Conservation (phyloP, 176 grass and related monocot species). For the Zoysia japonica region DNA sequence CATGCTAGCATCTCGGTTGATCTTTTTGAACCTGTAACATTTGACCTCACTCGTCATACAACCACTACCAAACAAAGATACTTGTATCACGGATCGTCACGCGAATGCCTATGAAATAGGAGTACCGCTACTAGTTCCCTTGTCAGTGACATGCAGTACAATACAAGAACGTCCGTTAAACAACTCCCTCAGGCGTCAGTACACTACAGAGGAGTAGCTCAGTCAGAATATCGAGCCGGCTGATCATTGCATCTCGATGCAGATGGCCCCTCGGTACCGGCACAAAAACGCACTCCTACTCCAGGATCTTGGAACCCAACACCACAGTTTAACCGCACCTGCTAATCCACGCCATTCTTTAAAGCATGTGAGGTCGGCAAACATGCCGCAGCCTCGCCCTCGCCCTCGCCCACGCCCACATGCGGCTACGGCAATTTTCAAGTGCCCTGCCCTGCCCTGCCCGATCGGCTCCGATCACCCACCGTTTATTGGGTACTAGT, state of each 20-base stretch:
- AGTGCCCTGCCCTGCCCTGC: slow-evolving; percentile 19
- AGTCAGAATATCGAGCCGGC: slow-evolving; percentile 16
- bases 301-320: slow-evolving; percentile 9
- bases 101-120: background rate
- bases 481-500: background rate
- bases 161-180: background rate
- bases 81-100: background rate
- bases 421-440: slow-evolving; percentile 22
- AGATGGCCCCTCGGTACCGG: slow-evolving; percentile 13
- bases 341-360: slow-evolving; percentile 6
- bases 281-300: slow-evolving; percentile 17
- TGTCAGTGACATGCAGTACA: background rate
- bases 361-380: slow-evolving; percentile 37
- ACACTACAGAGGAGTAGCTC: background rate
- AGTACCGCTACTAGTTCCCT: background rate
- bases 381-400: background rate
- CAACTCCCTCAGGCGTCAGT: background rate
- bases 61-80: background rate
- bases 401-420: slow-evolving; percentile 19
- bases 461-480: background rate
- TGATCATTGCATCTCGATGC: slow-evolving; percentile 42
- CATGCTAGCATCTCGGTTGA: background rate
- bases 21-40: background rate
- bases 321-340: background rate
- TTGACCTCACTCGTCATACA: background rate